These are phyloP conservation scores for Spiromastix sp. DNA, from an alignment of 2,329 filamentous ascomycete species.

Conservation along the genomic window DNA sequence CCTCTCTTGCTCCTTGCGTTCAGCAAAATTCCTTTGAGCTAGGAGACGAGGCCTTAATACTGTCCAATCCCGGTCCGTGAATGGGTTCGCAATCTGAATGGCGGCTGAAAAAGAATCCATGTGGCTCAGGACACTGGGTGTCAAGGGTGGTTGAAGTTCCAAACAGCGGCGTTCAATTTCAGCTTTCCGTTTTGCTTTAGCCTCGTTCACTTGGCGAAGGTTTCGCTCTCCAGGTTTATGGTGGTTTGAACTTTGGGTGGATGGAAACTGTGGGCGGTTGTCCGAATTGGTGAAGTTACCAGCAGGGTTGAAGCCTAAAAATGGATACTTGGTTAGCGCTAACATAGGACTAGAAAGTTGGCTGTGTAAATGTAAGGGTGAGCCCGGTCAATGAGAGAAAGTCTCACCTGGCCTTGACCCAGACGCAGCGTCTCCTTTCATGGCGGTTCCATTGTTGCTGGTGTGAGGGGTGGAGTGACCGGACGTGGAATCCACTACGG, in stretches of 20 bases:
- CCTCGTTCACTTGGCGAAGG: slow-evolving; percentile 51
- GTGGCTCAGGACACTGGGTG: slow-evolving; percentile 51
- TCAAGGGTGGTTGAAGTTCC: slow-evolving; percentile 55
- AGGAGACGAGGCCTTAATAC: slow-evolving; percentile 57
- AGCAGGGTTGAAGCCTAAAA: slow-evolving; percentile 7
- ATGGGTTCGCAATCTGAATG: slow-evolving; percentile 55
- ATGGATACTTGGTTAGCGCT: slow-evolving; percentile 1
- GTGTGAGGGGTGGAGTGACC: slow-evolving; percentile 7
- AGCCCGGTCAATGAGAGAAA: too few relatives aligned
- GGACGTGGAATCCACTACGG: too few relatives aligned
- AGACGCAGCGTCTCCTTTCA: too few relatives aligned
- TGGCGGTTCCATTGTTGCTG: slow-evolving; percentile 4
- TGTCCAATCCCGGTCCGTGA: slow-evolving; percentile 61
- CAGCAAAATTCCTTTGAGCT: slow-evolving; percentile 55
- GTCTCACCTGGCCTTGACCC: too few relatives aligned
- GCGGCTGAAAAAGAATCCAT: slow-evolving; percentile 67
- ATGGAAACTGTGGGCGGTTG: slow-evolving; percentile 3
- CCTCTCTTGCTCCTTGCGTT: slow-evolving; percentile 43
- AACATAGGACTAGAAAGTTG: too few relatives aligned
- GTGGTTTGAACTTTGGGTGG: slow-evolving; percentile 5
- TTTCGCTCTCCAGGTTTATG: slow-evolving; percentile 38
- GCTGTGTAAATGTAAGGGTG: too few relatives aligned
- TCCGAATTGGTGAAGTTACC: too few relatives aligned
- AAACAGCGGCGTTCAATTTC: slow-evolving; percentile 64
- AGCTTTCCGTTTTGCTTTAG: slow-evolving; percentile 52